Evolutionary conservation across 2,329 filamentous ascomycete genomes (phyloP).

Genomic region (Trichoderma sp.): DNA sequence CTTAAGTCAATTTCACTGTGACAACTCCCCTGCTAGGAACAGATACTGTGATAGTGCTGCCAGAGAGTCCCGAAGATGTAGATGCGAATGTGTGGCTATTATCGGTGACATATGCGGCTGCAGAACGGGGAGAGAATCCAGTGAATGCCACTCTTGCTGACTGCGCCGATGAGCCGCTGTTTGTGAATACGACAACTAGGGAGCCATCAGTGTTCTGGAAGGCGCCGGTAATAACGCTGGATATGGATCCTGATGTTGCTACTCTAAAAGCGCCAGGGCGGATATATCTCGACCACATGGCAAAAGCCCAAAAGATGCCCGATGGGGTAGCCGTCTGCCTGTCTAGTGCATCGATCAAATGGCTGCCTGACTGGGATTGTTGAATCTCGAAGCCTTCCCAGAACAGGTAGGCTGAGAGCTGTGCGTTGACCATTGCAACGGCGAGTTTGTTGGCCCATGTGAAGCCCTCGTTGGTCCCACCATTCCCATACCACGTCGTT

Average conservation of each 20-base stretch:
- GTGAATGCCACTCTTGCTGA: background rate
- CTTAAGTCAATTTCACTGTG: background rate
- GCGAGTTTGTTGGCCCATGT: slow-evolving; percentile 7
- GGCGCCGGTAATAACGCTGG: background rate
- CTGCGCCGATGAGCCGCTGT: background rate
- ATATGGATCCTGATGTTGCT: background rate
- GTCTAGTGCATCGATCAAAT: slow-evolving; percentile 5
- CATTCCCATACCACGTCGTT: slow-evolving; percentile 3
- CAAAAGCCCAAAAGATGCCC: slow-evolving; percentile 13
- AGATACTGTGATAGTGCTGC: background rate
- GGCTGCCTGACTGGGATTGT: slow-evolving; percentile 7
- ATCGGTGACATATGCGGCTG: background rate
- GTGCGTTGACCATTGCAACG: slow-evolving; percentile 8
- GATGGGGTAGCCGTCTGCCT: slow-evolving; percentile 6
- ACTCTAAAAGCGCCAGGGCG: background rate
- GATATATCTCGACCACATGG: slow-evolving; percentile 14
- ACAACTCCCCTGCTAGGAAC: background rate
- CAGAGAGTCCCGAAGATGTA: background rate
- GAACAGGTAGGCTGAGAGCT: background rate
- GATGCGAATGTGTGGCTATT: background rate
- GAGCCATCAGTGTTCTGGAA: slow-evolving; percentile 5
- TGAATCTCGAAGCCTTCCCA: slow-evolving; percentile 12
- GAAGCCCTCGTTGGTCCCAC: slow-evolving; percentile 3
- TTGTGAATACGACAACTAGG: background rate
- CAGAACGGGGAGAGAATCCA: background rate